phyloP scores from a whole-genome alignment of 2,329 filamentous ascomycete genomes.

The Exophiala sp. region DNA sequence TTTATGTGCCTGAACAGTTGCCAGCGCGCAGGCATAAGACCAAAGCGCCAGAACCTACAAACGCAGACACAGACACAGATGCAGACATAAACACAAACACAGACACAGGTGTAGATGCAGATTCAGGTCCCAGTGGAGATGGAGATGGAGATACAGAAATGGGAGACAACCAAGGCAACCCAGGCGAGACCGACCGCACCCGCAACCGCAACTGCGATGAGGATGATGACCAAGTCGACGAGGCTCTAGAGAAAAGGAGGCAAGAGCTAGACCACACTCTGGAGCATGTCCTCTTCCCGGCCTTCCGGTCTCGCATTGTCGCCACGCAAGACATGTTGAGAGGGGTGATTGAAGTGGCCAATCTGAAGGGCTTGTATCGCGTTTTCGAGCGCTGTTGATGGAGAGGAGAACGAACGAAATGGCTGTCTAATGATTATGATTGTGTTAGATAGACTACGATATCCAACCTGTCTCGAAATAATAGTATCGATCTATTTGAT shows the following conservation, averaged over 20 bases:
- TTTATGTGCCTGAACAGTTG: conserved; percentile 83
- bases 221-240: conserved; percentile 30
- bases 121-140: conserved; percentile 30
- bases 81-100: not conserved
- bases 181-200: too few species aligned
- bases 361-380: conserved; percentile 84
- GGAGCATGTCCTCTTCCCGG: conserved; percentile 84
- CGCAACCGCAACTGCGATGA: conserved; percentile 26
- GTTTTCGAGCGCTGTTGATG: conserved; percentile 87
- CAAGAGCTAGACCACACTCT: conserved; percentile 66
- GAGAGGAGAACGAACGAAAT: too few species aligned
- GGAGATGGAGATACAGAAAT: conserved; percentile 8
- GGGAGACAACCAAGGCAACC: too few species aligned
- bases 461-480: too few species aligned
- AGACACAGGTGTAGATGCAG: too few species aligned
- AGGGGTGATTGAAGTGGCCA: conserved; percentile 78
- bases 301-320: conserved; percentile 74
- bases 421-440: not conserved
- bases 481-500: too few species aligned
- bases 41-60: too few species aligned
- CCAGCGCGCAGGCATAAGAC: conserved; percentile 48
- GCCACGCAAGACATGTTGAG: conserved; percentile 72
- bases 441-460: not conserved
- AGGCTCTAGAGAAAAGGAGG: conserved; percentile 43
- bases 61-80: conserved; percentile 29